Base-by-base conservation (phyloP, 148 eudicot species). In the Camellia japonica region DNA sequence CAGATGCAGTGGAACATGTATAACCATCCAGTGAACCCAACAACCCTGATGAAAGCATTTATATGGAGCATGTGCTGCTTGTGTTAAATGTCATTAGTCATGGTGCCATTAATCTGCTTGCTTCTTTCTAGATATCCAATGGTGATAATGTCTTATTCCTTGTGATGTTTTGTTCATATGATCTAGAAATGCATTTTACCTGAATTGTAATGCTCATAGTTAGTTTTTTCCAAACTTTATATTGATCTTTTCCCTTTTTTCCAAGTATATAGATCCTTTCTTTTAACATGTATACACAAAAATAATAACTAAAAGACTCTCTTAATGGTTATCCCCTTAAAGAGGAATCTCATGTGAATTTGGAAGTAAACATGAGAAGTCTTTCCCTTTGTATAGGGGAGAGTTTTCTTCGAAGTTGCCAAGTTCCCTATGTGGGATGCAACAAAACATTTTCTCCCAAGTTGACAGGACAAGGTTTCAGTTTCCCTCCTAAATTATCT, bases 101-200 rank as follows among this genome's bases (percentile, higher is more conserved):
- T 76, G 68, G 68, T 60, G 30, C 46, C 42, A 59, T 9, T 42
- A 42, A 74, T 58, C 64, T 73, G 6, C 77, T 74, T 74, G 12
- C 63, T 58, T 74, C 78, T 56, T 67, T 75, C 66, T 54, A 6
- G 2, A 11, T 52, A 58, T 52, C 44, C 44, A 30, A 38, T 15
- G 23, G 47, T 19, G 7, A 41, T 74, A 43, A 13, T 74, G 10
- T 65, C 68, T 20, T 65, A 42, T 23, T 65, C 68, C 43, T 65
- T 23, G 3, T 12, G 16, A 9, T 41, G 16, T 38, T 67, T 41
- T 67, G 15, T 16, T 1, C 7, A 64, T 20, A 8, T 19, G 41
- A 1, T 4, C 3, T 10, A 4, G 23, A 19, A 3, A 64, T 19
- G 2, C 10, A 67, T 19, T 23, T 63, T 20, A 10, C 12, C 41